A percentile compares a stretch with the other conserved stretches of the same genome.
phyloP scores from a whole-genome alignment of 2,329 filamentous ascomycete genomes.

The Calonectria leucothoes region DNA sequence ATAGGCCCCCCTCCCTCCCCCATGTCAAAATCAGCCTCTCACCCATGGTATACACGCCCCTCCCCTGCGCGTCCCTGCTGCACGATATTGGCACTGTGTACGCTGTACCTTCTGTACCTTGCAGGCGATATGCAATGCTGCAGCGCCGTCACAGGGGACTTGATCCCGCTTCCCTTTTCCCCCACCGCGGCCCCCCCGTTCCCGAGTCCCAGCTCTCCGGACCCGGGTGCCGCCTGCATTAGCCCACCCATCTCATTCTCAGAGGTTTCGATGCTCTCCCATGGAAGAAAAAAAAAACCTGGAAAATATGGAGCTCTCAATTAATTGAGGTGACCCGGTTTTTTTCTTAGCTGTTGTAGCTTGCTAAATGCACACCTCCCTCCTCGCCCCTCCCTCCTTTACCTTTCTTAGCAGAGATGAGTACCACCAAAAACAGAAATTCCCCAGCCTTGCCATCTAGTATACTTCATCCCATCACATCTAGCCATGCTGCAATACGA shows the following conservation, averaged over 20 bases:
- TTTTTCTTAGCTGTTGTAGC: neutral
- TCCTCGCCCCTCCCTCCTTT: neutral
- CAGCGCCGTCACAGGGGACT: neutral
- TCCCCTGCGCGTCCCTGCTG: neutral
- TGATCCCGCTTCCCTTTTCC: slow-evolving; percentile 12
- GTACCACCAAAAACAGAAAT: neutral
- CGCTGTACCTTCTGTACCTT: neutral
- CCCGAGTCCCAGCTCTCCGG: slow-evolving; percentile 41
- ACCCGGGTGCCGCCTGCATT: slow-evolving; percentile 42
- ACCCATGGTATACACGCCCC: neutral
- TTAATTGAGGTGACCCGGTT: neutral
- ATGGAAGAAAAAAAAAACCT: neutral
- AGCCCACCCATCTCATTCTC: slow-evolving; percentile 24
- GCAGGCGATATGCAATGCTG: slow-evolving; percentile 6
- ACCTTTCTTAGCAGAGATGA: slow-evolving; percentile 1
- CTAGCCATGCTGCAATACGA: neutral
- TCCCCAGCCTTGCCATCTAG: neutral
- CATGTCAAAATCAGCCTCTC: neutral
- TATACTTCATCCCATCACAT: neutral
- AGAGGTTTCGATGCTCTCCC: neutral
- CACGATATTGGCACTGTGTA: neutral
- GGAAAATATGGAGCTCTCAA: neutral
- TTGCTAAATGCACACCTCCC: neutral
- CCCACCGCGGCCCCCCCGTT: slow-evolving; percentile 27
- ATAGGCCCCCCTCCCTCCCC: neutral